Percentiles rank a stretch among this genome's conserved stretches.
These are phyloP conservation scores for Stramenopiles sp. DNA, from an alignment of 352 stramenopile species.

Conservation along the genomic window DNA sequence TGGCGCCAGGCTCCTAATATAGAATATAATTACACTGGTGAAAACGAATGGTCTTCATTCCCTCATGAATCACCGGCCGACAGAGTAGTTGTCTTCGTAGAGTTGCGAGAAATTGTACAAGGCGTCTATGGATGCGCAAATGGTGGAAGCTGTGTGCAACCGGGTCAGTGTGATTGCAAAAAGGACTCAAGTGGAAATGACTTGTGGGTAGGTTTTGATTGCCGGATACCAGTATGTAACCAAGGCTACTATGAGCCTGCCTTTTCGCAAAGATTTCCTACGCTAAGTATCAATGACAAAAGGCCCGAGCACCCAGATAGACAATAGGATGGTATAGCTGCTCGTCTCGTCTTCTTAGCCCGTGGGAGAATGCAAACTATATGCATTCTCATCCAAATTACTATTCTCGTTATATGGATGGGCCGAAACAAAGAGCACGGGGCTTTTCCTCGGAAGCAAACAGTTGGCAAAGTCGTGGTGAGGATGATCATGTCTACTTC, in stretches of 20 bases:
- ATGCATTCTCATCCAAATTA: conserved; percentile 85
- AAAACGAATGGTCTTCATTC: conserved; percentile 22
- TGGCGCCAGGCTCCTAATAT: not conserved
- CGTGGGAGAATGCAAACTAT: conserved; percentile 69
- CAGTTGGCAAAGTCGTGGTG: not conserved
- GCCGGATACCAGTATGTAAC: conserved; percentile 67
- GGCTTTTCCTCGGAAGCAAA: not conserved
- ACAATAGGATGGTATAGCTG: conserved; percentile 68
- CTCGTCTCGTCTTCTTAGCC: conserved; percentile 59
- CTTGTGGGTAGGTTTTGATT: conserved; percentile 83
- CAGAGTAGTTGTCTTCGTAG: conserved; percentile 66
- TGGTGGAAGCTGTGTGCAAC: conserved; percentile 60
- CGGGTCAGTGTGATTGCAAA: conserved; percentile 68
- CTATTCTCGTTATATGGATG: conserved; percentile 84
- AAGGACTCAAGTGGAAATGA: conserved; percentile 25
- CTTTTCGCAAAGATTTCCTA: not conserved
- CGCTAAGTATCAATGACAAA: not conserved
- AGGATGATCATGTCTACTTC: not conserved
- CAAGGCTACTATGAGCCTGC: conserved; percentile 71
- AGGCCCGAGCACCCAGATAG: not conserved
- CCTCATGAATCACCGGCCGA: conserved; percentile 42
- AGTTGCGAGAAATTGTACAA: conserved; percentile 55
- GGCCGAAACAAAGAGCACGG: not conserved
- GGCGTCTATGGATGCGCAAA: conserved; percentile 84
- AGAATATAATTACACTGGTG: not conserved